Percentiles rank a stretch among this genome's conserved stretches.
phyloP scores from a whole-genome alignment of 2,329 filamentous ascomycete species.

The Calonectria henricotiae region DNA sequence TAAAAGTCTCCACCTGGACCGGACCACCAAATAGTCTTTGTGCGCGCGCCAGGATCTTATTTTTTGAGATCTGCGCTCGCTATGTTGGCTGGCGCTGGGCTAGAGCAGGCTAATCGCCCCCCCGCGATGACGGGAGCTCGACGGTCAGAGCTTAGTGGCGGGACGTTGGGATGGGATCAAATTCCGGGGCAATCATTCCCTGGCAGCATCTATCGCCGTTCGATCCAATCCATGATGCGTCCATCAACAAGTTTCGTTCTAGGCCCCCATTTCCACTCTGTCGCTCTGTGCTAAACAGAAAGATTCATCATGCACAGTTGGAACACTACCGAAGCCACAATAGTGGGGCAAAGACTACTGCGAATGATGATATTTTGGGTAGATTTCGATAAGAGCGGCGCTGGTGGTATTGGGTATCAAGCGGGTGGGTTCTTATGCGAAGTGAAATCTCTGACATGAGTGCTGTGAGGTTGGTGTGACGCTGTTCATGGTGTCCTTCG shows the following conservation, averaged over 20 bases:
- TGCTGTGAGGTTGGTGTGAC: constrained; percentile 3
- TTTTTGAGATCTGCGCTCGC: constrained; percentile 12
- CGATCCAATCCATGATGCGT: background rate
- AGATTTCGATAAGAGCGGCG: constrained; percentile 15
- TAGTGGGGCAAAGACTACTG: constrained; percentile 12
- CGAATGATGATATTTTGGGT: background rate
- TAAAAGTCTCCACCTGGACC: background rate
- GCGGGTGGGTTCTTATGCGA: constrained; percentile 22
- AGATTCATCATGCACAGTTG: background rate
- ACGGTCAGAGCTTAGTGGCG: constrained; percentile 3
- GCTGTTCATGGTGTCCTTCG: background rate
- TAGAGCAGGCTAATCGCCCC: constrained; percentile 8
- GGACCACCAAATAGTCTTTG: constrained; percentile 18
- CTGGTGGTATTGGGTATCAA: constrained; percentile 23
- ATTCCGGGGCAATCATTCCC: constrained; percentile 13
- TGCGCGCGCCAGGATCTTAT: constrained; percentile 9
- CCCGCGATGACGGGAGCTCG: constrained; percentile 9
- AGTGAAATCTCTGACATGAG: constrained; percentile 32
- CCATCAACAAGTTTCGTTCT: constrained; percentile 4
- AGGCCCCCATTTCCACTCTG: background rate
- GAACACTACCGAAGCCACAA: constrained; percentile 22
- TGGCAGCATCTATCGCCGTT: background rate
- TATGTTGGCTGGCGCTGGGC: constrained; percentile 4
- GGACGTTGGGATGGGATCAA: background rate
- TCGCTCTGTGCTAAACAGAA: background rate